Percentiles rank a stretch among this genome's conserved stretches.
Conservation (phyloP, 345 rosid genomes). For the Kandelia obovata region DNA sequence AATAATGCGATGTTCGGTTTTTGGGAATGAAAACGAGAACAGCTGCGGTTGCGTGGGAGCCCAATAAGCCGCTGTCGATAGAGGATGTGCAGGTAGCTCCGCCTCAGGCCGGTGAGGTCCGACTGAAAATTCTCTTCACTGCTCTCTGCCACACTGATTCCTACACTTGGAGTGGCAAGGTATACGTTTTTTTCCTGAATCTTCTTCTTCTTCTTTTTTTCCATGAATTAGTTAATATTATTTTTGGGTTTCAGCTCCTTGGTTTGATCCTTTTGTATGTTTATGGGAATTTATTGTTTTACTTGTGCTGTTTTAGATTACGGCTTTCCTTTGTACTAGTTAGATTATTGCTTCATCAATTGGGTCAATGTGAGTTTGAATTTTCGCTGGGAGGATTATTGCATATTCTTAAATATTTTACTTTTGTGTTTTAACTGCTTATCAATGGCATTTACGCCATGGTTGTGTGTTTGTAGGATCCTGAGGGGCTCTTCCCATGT, state of each 20-base stretch:
- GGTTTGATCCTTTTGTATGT: neutral
- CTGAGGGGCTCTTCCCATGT: conserved; percentile 94
- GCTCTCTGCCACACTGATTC: conserved; percentile 99
- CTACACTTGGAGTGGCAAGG: conserved; percentile 99
- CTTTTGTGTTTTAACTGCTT: neutral
- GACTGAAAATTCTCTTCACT: conserved; percentile 76
- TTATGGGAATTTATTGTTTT: neutral
- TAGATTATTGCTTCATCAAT: too few species aligned
- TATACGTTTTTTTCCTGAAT: conserved; percentile 7
- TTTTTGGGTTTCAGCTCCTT: neutral
- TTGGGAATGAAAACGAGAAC: conserved; percentile 9
- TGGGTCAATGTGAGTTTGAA: too few species aligned
- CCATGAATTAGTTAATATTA: neutral
- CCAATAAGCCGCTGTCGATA: conserved; percentile 76
- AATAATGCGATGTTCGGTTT: neutral
- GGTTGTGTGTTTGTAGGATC: conserved; percentile 54
- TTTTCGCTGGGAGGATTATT: too few species aligned
- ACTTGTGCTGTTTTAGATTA: too few species aligned
- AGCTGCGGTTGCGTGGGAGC: conserved; percentile 99
- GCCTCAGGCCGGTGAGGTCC: conserved; percentile 96
- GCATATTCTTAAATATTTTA: too few species aligned
- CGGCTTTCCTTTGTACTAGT: too few species aligned
- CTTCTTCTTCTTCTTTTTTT: too few species aligned
- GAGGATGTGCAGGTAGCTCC: conserved; percentile 95
- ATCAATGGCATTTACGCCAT: neutral